Evolutionary conservation across 176 grass and related monocot genomes (phyloP), one percentile per base, ranked within the genome.

Genomic region (Tillandsia fasciculata): DNA sequence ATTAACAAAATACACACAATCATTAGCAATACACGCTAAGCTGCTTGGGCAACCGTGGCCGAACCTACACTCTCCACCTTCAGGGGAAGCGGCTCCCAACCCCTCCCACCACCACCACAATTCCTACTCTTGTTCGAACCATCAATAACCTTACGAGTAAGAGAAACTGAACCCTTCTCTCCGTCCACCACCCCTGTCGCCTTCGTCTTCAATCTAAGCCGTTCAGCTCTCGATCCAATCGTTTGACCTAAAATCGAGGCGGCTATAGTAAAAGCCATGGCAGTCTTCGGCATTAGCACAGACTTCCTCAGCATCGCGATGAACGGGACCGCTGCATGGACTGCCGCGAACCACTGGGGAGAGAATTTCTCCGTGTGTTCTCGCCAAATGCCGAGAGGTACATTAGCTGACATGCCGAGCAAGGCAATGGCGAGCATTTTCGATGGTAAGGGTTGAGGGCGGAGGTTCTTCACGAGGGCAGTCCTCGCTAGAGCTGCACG

Each of bases 221-320:
- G 81, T 63, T 95, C 91, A 76, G 91, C 91, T 83, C 91, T 85
- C n/a, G 91, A 90, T 10, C 91, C 91, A 33, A 95, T 82, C 48
- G 81, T 90, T 66, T 96, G 87, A 33, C 91, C 91, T 70, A 96
- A 57, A 72, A 90, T 81, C 1, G 87, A 90, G 50, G 91, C 87
- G 12, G 81, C 91, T 75, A 90, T 83, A 9, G 87, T 96, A 72
- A 90, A 86, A 64, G 77, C 82, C 91, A 96, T 90, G 48, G 87
- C 87, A 27, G 76, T 20, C 84, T 90, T 96, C 0, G 91, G 87
- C 87, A 96, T 90, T 52, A 90, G 67, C 68, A 96, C 85, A n/a
- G 84, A 96, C 51, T 96, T 96, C 76, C 91, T 90, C 18, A 96
- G 84, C 79, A 96, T 96, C 28, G 75, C 87, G 69, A 95, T 85